Percentiles rank a stretch among this genome's conserved stretches.
phyloP scores from a whole-genome alignment of 805 yeast genomes.

The Candida loeiensis region DNA sequence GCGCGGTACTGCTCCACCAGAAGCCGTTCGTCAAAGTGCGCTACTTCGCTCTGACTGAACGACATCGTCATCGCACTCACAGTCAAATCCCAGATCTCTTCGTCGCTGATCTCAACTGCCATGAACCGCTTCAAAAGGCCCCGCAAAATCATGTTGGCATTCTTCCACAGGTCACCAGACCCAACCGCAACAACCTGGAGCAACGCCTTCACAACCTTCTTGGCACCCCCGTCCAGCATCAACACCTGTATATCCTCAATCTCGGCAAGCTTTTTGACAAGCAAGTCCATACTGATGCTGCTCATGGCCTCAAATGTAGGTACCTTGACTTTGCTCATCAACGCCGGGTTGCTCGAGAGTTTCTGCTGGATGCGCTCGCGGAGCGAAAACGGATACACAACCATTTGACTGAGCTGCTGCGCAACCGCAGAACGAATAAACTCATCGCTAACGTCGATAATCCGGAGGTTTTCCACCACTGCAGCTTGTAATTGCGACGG shows the following conservation, averaged over 20 bases:
- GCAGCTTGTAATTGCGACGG: slow-evolving; percentile 62
- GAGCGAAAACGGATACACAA: slow-evolving; percentile 59
- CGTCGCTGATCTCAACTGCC: slow-evolving; percentile 5
- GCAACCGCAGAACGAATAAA: slow-evolving; percentile 44
- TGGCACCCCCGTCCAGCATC: slow-evolving; percentile 43
- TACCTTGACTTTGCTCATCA: slow-evolving; percentile 38
- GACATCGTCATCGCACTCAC: slow-evolving; percentile 41
- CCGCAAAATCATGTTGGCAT: slow-evolving; percentile 43
- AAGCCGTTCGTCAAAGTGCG: slow-evolving; percentile 34
- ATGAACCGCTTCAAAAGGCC: slow-evolving; percentile 31
- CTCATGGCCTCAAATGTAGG: slow-evolving; percentile 66
- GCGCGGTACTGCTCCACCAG: slow-evolving; percentile 44
- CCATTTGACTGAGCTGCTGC: slow-evolving; percentile 51
- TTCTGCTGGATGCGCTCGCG: slow-evolving; percentile 56
- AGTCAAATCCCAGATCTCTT: slow-evolving; percentile 40
- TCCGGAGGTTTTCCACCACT: slow-evolving; percentile 48
- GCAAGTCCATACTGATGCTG: slow-evolving; percentile 39
- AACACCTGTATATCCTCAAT: slow-evolving; percentile 30
- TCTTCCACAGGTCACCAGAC: slow-evolving; percentile 43
- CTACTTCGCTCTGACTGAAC: slow-evolving; percentile 22
- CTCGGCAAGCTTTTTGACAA: slow-evolving; percentile 35
- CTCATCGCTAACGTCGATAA: slow-evolving; percentile 25
- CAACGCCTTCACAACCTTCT: slow-evolving; percentile 46
- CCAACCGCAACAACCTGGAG: slow-evolving; percentile 47
- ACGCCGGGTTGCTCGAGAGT: slow-evolving; percentile 32